Conservation (phyloP, 768 basidiomycete species). For the Lactifluus piperatus region DNA sequence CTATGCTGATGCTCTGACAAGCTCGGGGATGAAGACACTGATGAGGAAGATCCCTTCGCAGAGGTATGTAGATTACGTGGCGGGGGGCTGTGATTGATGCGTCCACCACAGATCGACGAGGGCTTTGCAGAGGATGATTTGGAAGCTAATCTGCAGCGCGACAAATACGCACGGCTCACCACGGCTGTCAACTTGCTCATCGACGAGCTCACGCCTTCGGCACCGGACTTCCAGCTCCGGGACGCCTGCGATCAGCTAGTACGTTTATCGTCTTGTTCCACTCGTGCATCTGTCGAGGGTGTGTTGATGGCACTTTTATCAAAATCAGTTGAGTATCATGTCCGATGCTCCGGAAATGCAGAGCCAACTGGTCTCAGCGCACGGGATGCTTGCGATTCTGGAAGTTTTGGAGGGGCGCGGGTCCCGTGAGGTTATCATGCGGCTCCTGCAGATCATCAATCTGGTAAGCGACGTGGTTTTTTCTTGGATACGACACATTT, state of each 20-base stretch:
- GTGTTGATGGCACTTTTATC: not conserved
- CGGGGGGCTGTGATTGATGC: conserved; percentile 1
- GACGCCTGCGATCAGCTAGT: conserved; percentile 87
- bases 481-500: not conserved
- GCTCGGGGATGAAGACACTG: conserved; percentile 74
- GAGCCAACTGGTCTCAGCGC: conserved; percentile 78
- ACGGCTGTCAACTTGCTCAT: conserved; percentile 76
- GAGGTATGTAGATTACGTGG: conserved; percentile 36
- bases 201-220: conserved; percentile 74
- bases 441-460: conserved; percentile 83
- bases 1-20: conserved; percentile 24
- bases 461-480: conserved; percentile 40
- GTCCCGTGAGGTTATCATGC: conserved; percentile 78
- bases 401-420: conserved; percentile 87
- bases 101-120: conserved; percentile 69
- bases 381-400: conserved; percentile 91
- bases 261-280: conserved; percentile 22
- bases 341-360: conserved; percentile 80
- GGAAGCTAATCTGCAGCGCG: conserved; percentile 85
- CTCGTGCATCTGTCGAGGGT: not conserved
- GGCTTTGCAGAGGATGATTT: conserved; percentile 87
- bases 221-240: conserved; percentile 74
- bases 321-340: conserved; percentile 65
- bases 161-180: conserved; percentile 85
- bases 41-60: conserved; percentile 95